These are phyloP conservation scores for Fraxinus paxiana DNA, from an alignment of 305 asterid genomes.

Conservation along the genomic window DNA sequence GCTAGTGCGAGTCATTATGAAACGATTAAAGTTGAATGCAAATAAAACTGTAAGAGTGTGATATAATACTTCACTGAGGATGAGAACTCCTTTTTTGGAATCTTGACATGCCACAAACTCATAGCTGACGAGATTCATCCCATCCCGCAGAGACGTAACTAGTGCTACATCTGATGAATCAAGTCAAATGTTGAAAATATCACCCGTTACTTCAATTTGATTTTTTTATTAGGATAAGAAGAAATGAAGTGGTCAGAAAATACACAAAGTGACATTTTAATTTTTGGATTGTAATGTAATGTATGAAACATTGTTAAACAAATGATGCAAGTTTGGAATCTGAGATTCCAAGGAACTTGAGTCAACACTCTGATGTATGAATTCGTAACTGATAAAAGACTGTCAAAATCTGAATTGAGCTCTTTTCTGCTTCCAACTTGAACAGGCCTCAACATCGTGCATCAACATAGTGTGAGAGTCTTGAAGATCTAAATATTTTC, in stretches of 20 bases:
- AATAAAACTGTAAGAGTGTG: slow-evolving; percentile 16
- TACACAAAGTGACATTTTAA: neutral
- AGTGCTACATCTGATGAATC: slow-evolving; percentile 74
- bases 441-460: neutral
- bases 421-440: neutral
- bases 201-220: slow-evolving; percentile 23
- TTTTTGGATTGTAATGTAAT: neutral
- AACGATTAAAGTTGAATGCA: slow-evolving; percentile 1
- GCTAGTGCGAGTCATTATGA: neutral
- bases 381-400: neutral
- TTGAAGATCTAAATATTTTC: neutral
- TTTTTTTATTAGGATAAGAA: neutral
- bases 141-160: slow-evolving; percentile 89
- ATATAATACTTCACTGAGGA: slow-evolving; percentile 76
- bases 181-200: slow-evolving; percentile 30
- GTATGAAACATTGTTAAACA: neutral
- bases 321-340: neutral
- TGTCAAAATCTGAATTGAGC: neutral
- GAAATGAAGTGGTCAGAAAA: slow-evolving; percentile 14
- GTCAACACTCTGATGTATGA: neutral
- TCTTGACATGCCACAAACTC: slow-evolving; percentile 96
- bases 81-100: slow-evolving; percentile 81
- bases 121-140: slow-evolving; percentile 97
- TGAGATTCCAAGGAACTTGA: neutral
- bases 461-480: neutral